Evolutionary conservation across 352 stramenopile species (phyloP), one percentile per base, ranked within the genome.

Genomic region (Phytophthora sp.): DNA sequence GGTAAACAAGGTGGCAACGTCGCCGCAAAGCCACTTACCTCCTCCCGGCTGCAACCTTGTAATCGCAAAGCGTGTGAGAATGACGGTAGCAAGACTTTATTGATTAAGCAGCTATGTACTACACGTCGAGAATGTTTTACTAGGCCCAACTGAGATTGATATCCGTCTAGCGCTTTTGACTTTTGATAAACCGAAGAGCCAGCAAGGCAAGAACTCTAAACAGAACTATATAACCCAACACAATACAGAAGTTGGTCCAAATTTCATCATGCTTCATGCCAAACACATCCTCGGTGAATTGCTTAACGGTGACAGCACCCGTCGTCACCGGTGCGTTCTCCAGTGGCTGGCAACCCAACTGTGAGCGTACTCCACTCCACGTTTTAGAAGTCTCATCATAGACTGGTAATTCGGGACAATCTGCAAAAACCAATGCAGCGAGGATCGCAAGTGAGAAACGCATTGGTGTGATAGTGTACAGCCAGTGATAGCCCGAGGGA

Each of bases 251-350:
- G 45, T 84, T 81, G 12, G 38, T 55, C 60, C 66, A 70, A 26
- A 83, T 76, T 18, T 88, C 66, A 43, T 83, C 59, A 66, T 84
- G 67, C 44, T 84, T 73, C 57, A 86, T 83, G 10, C 68, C 54
- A 23, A 85, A 88, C 2, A 79, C 66, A 21, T 50, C 38, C 31
- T 84, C 71, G 0, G 73, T 58, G 41, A 74, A 88, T 57, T 79
- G 31, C 48, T 84, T 79, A 10, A 88, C 76, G 8, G 65, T 86
- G 43, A 77, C 54, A 18, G 60, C 42, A n/a, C 50, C 54, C 15
- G 70, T 59, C 13, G 52, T 67, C 3, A 68, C 50, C 2, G 76
- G 76, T 2, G 67, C 32, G 20, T 80, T 70, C 35, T 58, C 37
- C 43, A 88, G 54, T 0, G 57, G 51, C 15, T 82, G 58, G 24